Evolutionary conservation across 768 basidiomycete genomes (phyloP).

Genomic region (Mycena chlorophos): DNA sequence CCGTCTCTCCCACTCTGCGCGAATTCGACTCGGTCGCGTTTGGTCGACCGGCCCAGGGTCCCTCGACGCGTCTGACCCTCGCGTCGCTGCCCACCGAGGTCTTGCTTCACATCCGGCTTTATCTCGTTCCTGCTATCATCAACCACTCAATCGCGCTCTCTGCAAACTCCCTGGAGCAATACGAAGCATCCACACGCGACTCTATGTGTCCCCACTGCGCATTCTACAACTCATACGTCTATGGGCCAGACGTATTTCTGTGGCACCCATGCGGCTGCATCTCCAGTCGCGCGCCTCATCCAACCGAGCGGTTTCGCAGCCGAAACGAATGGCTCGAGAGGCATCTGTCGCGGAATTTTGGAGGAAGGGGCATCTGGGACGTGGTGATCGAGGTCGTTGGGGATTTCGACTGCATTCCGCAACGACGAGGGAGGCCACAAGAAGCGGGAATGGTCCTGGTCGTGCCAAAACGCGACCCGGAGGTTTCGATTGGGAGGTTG

Average conservation of each 20-base stretch:
- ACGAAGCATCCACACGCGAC: slow-evolving; percentile 41
- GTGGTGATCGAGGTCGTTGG: slow-evolving; percentile 42
- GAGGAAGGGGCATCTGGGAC: slow-evolving; percentile 44
- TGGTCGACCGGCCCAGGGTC: slow-evolving; percentile 12
- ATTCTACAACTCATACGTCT: slow-evolving; percentile 38
- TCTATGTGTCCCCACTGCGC: slow-evolving; percentile 40
- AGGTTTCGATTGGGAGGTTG: slow-evolving; percentile 27
- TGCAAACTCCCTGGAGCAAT: slow-evolving; percentile 39
- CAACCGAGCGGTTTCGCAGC: slow-evolving; percentile 36
- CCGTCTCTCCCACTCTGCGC: slow-evolving; percentile 46
- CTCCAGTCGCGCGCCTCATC: slow-evolving; percentile 34
- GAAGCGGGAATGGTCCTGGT: slow-evolving; percentile 13
- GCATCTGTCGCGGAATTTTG: slow-evolving; percentile 44
- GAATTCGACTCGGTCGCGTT: slow-evolving; percentile 42
- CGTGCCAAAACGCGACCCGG: slow-evolving; percentile 18
- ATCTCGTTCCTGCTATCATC: slow-evolving; percentile 46
- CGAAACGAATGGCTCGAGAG: slow-evolving; percentile 47
- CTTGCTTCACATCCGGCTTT: slow-evolving; percentile 51
- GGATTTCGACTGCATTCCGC: slow-evolving; percentile 42
- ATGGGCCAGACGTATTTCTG: slow-evolving; percentile 36
- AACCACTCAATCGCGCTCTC: slow-evolving; percentile 44
- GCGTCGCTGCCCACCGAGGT: slow-evolving; percentile 49
- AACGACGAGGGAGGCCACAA: slow-evolving; percentile 4
- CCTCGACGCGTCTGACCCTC: too few species aligned
- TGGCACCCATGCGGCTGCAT: slow-evolving; percentile 40